phyloP scores from a whole-genome alignment of 768 basidiomycete species.

The Lactarius vividus region DNA sequence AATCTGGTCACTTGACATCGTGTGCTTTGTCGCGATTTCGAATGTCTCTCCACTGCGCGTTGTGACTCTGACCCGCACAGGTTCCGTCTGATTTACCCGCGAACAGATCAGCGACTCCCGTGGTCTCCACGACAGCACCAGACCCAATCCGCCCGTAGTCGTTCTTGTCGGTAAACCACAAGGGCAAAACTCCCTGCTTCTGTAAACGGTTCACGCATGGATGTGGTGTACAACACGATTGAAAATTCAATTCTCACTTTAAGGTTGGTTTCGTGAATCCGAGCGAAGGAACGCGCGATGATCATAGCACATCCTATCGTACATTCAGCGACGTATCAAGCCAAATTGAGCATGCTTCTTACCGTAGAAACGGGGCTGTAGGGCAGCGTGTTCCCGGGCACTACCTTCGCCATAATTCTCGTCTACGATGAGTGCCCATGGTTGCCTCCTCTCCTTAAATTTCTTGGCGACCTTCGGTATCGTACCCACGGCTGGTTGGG shows the following conservation, averaged over 20 bases:
- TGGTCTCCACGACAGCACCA: constrained; percentile 79
- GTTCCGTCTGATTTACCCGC: constrained; percentile 41
- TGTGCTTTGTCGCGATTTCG: constrained; percentile 76
- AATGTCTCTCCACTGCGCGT: constrained; percentile 60
- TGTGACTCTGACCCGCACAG: constrained; percentile 58
- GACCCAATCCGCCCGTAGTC: constrained; percentile 84
- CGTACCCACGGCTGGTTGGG: constrained; percentile 58
- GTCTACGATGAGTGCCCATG: constrained; percentile 93
- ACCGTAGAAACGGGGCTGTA: constrained; percentile 96
- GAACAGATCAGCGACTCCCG: constrained; percentile 73
- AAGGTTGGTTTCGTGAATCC: constrained; percentile 97
- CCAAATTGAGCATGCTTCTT: constrained; percentile 19
- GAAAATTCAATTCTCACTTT: constrained; percentile 52
- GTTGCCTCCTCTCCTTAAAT: constrained; percentile 76
- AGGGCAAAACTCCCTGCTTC: constrained; percentile 97
- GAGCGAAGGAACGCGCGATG: constrained; percentile 90
- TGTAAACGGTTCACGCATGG: constrained; percentile 34
- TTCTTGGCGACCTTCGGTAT: constrained; percentile 91
- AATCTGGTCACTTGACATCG: constrained; percentile 86
- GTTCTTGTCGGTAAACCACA: constrained; percentile 86
- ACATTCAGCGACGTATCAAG: constrained; percentile 4
- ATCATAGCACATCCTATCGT: constrained; percentile 79
- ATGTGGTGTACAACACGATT: background rate
- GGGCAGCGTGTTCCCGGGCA: constrained; percentile 94
- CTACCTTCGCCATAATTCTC: constrained; percentile 99